These are phyloP conservation scores for Auriscalpium microsporum DNA, from an alignment of 768 basidiomycete species.

Conservation along the genomic window DNA sequence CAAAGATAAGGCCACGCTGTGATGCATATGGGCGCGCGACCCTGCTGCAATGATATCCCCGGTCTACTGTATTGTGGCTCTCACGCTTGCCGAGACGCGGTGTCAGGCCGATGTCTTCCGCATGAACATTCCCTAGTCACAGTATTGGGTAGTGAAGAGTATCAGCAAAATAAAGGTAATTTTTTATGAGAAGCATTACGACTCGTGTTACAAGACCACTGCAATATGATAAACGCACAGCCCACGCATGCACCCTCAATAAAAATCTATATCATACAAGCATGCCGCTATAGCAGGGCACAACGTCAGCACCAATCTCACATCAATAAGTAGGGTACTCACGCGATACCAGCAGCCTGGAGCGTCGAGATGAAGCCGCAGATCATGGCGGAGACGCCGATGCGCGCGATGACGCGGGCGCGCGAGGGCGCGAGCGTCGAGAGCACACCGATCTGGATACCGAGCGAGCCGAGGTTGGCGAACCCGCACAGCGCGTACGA, in stretches of 20 bases:
- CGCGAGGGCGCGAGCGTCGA: slow-evolving; percentile 61
- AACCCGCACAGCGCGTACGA: slow-evolving; percentile 89
- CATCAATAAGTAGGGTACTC: slow-evolving; percentile 17
- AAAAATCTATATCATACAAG: slow-evolving; percentile 17
- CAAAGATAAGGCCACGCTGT: background rate
- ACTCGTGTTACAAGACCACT: background rate
- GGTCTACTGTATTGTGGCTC: too few relatives aligned
- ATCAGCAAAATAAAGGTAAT: too few relatives aligned
- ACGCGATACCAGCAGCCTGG: slow-evolving; percentile 54
- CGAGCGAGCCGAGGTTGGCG: slow-evolving; percentile 78
- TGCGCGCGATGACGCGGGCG: slow-evolving; percentile 58
- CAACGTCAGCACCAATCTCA: background rate
- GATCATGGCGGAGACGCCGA: slow-evolving; percentile 62
- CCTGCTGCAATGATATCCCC: too few relatives aligned
- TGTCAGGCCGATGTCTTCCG: too few relatives aligned
- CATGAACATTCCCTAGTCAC: too few relatives aligned
- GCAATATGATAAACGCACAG: background rate
- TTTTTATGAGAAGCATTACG: background rate
- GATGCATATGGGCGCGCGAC: too few relatives aligned
- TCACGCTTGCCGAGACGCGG: too few relatives aligned
- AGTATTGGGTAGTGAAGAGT: too few relatives aligned
- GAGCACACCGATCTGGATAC: slow-evolving; percentile 79
- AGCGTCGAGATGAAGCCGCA: slow-evolving; percentile 63
- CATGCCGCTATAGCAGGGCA: slow-evolving; percentile 20
- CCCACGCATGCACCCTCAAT: background rate